Evolutionary conservation across 2,329 filamentous ascomycete genomes (phyloP).

Genomic region (Cryphonectria naterciae): DNA sequence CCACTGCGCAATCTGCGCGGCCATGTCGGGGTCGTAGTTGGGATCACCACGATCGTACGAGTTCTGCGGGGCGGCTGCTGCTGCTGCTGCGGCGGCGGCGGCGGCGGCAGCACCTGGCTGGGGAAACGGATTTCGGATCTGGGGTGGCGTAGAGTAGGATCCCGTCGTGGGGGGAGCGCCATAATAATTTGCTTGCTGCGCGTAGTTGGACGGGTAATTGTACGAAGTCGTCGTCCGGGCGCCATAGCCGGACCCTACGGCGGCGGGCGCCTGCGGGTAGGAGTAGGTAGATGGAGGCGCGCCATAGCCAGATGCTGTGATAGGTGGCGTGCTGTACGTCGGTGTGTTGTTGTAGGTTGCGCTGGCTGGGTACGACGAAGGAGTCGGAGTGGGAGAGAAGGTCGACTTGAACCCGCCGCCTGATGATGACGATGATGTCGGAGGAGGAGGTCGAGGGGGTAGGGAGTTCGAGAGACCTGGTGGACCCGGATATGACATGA

Average conservation of each 20-base stretch:
- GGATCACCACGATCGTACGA: conserved; percentile 37
- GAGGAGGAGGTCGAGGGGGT: conserved; percentile 75
- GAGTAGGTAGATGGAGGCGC: conserved; percentile 36
- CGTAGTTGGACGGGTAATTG: conserved; percentile 35
- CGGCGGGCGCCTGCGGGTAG: conserved; percentile 37
- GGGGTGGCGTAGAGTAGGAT: conserved; percentile 60
- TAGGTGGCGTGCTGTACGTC: conserved; percentile 41
- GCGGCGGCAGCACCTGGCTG: conserved; percentile 53
- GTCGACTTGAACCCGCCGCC: conserved; percentile 54
- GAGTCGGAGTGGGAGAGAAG: conserved; percentile 50
- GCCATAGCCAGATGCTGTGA: conserved; percentile 49
- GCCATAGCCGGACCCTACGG: conserved; percentile 42
- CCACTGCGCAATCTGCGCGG: conserved; percentile 93
- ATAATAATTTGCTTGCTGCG: conserved; percentile 47
- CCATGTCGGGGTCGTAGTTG: conserved; percentile 76
- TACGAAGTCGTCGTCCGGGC: conserved; percentile 30
- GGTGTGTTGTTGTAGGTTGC: conserved; percentile 42
- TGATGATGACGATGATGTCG: conserved; percentile 55
- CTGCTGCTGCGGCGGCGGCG: conserved; percentile 34
- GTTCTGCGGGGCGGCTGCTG: conserved; percentile 37
- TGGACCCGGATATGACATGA: conserved; percentile 87
- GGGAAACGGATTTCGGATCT: conserved; percentile 82
- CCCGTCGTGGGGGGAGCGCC: conserved; percentile 36
- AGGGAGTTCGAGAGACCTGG: conserved; percentile 76
- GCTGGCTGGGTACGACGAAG: conserved; percentile 33